phyloP scores from a whole-genome alignment of 306 rosid genomes.

The Rosa chinensis region DNA sequence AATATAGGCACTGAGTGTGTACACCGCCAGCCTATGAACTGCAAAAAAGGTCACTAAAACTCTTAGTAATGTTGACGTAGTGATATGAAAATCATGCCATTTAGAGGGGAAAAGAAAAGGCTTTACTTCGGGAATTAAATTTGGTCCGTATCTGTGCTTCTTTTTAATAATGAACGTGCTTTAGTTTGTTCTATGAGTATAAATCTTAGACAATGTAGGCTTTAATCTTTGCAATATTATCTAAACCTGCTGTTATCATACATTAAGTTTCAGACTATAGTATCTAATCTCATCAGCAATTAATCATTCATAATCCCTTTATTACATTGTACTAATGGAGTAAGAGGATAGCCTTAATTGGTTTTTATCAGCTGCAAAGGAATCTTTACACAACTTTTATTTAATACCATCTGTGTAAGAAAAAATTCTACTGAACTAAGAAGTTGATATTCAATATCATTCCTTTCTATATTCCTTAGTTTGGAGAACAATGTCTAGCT shows the following conservation, averaged over 20 bases:
- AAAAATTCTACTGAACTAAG: not conserved
- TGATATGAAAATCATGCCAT: not conserved
- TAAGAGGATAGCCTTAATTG: not conserved
- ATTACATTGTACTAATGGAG: not conserved
- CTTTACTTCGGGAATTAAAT: constrained; percentile 1
- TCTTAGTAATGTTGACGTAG: not conserved
- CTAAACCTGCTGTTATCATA: not conserved
- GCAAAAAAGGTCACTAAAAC: not conserved
- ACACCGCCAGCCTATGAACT: constrained; percentile 10
- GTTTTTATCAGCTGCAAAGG: not conserved
- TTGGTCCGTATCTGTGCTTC: not conserved
- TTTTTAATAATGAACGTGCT: not conserved
- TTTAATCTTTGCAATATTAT: not conserved
- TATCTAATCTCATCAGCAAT: not conserved
- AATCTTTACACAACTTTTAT: not conserved
- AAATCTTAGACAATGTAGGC: not conserved
- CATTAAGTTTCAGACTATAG: not conserved
- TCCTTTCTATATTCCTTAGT: constrained; percentile 11
- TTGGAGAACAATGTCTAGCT: not conserved
- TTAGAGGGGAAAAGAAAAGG: not conserved
- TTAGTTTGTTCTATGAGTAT: not conserved
- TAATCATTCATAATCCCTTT: not conserved
- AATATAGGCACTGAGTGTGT: constrained; percentile 11
- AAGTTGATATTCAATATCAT: constrained; percentile 17
- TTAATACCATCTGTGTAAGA: not conserved